Evolutionary conservation across 345 rosid species (phyloP).

Genomic region (Hevea brasiliensis): DNA sequence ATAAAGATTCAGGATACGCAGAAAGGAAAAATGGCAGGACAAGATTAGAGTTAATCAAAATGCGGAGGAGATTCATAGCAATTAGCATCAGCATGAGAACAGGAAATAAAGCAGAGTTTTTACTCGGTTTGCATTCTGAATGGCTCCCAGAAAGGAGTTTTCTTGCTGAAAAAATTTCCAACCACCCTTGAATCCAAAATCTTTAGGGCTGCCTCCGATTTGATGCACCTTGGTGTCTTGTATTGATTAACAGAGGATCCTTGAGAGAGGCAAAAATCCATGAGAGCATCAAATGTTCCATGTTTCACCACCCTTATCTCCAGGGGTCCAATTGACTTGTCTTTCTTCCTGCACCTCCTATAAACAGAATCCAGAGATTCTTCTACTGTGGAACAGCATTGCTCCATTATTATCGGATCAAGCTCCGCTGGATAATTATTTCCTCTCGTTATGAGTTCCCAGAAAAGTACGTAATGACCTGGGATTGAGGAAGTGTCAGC

Average conservation of each 20-base stretch:
- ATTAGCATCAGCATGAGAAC: not conserved
- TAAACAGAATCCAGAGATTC: conserved; percentile 85
- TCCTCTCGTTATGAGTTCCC: conserved; percentile 65
- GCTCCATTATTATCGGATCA: conserved; percentile 56
- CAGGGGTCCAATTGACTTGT: conserved; percentile 72
- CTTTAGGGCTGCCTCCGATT: conserved; percentile 56
- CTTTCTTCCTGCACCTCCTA: conserved; percentile 77
- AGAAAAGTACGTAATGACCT: conserved; percentile 85
- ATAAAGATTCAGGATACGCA: conserved; percentile 14
- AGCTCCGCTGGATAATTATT: conserved; percentile 30
- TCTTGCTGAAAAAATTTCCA: conserved; percentile 61
- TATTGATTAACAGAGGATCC: conserved; percentile 95
- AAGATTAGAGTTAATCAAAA: not conserved
- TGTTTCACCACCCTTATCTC: conserved; percentile 80
- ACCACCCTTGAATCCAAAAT: conserved; percentile 70
- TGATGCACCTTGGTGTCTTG: conserved; percentile 91
- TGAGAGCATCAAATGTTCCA: conserved; percentile 75
- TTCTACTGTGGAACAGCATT: conserved; percentile 74
- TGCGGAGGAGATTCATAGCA: not conserved
- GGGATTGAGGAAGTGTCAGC: conserved; percentile 78
- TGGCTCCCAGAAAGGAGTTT: conserved; percentile 70
- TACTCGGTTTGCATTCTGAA: conserved; percentile 44
- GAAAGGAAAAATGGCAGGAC: not conserved
- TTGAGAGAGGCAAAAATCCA: conserved; percentile 81
- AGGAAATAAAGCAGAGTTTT: conserved; percentile 1